phyloP scores from a whole-genome alignment of 2,329 filamentous ascomycete genomes.

The Ophiostoma novo-ulmi region DNA sequence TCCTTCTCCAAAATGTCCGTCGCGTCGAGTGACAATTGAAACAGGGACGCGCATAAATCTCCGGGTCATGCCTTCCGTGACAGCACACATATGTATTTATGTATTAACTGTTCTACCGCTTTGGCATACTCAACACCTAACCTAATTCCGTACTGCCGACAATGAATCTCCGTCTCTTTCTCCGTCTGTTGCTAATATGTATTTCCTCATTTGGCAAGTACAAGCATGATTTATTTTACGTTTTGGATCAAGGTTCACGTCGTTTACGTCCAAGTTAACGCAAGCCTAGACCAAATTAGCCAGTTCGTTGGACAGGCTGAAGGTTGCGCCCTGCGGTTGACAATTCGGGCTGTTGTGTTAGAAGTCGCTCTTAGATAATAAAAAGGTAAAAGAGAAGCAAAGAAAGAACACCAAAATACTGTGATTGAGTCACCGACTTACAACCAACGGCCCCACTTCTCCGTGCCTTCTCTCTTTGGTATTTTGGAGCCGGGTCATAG shows the following conservation, averaged over 20 bases:
- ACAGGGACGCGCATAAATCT: background rate
- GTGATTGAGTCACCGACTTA: constrained; percentile 2
- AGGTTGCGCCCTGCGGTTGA: background rate
- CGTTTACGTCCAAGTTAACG: background rate
- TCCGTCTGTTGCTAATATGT: background rate
- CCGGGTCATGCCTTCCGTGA: background rate
- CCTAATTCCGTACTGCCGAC: background rate
- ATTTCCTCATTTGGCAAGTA: background rate
- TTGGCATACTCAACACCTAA: background rate
- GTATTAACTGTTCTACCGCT: background rate
- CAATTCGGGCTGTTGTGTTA: background rate
- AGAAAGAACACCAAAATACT: background rate
- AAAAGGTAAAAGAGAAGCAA: background rate
- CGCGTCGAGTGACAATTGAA: background rate
- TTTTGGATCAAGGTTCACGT: background rate
- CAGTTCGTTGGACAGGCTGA: background rate
- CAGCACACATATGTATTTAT: background rate
- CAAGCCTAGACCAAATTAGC: background rate
- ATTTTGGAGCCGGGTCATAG: background rate
- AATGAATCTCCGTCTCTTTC: background rate
- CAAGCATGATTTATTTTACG: background rate
- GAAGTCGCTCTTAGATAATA: background rate
- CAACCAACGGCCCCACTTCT: background rate
- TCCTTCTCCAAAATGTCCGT: background rate
- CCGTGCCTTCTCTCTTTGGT: constrained; percentile 3